A percentile compares a stretch with the other conserved stretches of the same genome.
phyloP scores from a whole-genome alignment of 176 grass and related monocot genomes.

The Tillandsia fasciculata region DNA sequence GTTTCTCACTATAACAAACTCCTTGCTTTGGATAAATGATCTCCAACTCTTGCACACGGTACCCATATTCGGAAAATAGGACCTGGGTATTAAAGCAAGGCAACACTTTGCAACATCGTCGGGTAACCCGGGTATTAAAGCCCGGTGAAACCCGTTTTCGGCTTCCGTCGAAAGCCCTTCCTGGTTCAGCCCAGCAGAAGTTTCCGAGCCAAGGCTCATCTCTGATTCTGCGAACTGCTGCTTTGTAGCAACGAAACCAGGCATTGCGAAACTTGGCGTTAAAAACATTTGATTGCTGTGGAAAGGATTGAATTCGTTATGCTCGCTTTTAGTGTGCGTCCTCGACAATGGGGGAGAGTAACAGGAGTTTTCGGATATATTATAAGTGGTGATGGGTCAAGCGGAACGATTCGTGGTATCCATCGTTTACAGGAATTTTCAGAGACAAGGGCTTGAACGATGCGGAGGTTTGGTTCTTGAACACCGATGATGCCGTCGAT shows the following conservation, averaged over 20 bases:
- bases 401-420: conserved; percentile 43
- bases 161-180: not conserved
- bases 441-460: conserved; percentile 73
- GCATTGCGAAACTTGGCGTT: conserved; percentile 26
- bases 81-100: conserved; percentile 39
- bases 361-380: conserved; percentile 13
- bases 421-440: conserved; percentile 44
- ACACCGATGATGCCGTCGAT: conserved; percentile 20
- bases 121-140: conserved; percentile 51
- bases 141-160: conserved; percentile 7
- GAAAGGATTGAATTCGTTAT: not conserved
- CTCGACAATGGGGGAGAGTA: conserved; percentile 17
- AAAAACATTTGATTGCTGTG: conserved; percentile 13
- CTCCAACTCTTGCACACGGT: conserved; percentile 68
- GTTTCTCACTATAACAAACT: conserved; percentile 45
- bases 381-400: conserved; percentile 14
- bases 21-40: conserved; percentile 47
- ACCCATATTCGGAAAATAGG: conserved; percentile 37
- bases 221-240: conserved; percentile 3
- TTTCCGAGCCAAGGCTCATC: conserved; percentile 3
- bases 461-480: conserved; percentile 36
- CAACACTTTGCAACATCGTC: conserved; percentile 66
- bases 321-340: conserved; percentile 2
- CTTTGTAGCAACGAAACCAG: conserved; percentile 11
- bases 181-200: conserved; percentile 8